Conservation (phyloP, 495 filamentous ascomycete species). For the Xylaria curta region DNA sequence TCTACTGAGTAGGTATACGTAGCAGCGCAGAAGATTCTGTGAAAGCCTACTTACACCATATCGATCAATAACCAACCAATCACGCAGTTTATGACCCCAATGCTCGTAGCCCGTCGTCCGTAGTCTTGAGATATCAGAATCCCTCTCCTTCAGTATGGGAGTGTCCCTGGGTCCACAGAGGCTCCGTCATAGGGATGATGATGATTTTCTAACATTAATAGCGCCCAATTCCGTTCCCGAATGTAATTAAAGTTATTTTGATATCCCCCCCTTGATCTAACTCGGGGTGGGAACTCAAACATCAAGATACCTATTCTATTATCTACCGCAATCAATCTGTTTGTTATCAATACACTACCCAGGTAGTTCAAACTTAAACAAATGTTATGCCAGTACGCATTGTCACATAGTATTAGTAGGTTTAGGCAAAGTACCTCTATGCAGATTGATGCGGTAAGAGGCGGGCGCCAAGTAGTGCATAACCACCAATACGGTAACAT, state of each 20-base stretch:
- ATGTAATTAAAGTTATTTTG: not conserved
- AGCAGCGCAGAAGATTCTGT: not conserved
- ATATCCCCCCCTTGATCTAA: not conserved
- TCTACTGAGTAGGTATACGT: not conserved
- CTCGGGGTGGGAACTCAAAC: not conserved
- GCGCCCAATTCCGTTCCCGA: not conserved
- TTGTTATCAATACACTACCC: not conserved
- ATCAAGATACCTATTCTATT: not conserved
- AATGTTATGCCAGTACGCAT: not conserved
- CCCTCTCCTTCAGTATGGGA: not conserved
- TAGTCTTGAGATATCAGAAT: slow-evolving; percentile 10
- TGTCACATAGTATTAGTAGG: not conserved
- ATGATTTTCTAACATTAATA: not conserved
- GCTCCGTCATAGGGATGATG: not conserved
- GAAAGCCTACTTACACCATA: not conserved
- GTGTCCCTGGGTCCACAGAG: not conserved
- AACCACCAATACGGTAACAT: not conserved
- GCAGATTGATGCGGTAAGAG: not conserved
- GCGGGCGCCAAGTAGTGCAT: slow-evolving; percentile 5
- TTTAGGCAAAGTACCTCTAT: not conserved
- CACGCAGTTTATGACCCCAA: not conserved
- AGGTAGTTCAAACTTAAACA: not conserved
- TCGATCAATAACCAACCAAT: slow-evolving; percentile 3
- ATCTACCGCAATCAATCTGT: not conserved
- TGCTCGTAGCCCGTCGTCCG: not conserved